Evolutionary conservation across 179 eudicot species (phyloP).

Genomic region (Gypsophila paniculata): DNA sequence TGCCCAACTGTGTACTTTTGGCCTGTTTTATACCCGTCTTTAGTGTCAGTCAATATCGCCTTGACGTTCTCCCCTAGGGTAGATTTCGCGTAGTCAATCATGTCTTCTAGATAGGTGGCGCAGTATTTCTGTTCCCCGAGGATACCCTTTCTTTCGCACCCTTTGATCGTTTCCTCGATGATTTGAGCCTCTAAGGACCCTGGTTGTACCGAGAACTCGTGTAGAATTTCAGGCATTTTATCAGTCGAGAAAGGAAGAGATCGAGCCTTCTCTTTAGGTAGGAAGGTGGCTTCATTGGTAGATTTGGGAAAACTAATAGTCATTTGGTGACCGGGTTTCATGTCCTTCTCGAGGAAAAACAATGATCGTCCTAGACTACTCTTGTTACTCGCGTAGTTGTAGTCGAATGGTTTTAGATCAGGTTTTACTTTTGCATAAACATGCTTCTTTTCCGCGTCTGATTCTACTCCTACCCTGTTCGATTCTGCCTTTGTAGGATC

Average conservation of each 20-base stretch:
- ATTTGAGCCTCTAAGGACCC: slow-evolving; percentile 46
- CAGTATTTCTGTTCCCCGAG: slow-evolving; percentile 61
- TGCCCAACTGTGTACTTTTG: slow-evolving; percentile 33
- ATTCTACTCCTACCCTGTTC: neutral
- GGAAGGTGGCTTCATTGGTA: slow-evolving; percentile 35
- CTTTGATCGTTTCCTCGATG: slow-evolving; percentile 46
- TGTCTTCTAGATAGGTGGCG: slow-evolving; percentile 69
- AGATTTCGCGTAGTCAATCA: slow-evolving; percentile 56
- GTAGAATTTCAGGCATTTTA: slow-evolving; percentile 35
- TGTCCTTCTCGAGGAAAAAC: slow-evolving; percentile 63
- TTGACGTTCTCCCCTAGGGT: slow-evolving; percentile 44
- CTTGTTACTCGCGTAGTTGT: neutral
- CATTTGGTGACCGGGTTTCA: slow-evolving; percentile 48
- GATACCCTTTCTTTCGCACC: slow-evolving; percentile 48
- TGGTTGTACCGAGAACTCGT: slow-evolving; percentile 44
- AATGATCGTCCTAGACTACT: slow-evolving; percentile 1
- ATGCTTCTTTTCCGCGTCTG: neutral
- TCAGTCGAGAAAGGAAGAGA: slow-evolving; percentile 63
- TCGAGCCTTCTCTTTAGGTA: slow-evolving; percentile 46
- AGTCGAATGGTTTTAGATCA: slow-evolving; percentile 6
- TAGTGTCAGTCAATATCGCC: slow-evolving; percentile 43
- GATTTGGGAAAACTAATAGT: slow-evolving; percentile 40
- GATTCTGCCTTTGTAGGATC: too few species aligned
- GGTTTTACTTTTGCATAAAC: neutral
- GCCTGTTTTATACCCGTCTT: slow-evolving; percentile 12